Conservation (phyloP, 805 yeast genomes). For the Scheffersomyces lignosus region DNA sequence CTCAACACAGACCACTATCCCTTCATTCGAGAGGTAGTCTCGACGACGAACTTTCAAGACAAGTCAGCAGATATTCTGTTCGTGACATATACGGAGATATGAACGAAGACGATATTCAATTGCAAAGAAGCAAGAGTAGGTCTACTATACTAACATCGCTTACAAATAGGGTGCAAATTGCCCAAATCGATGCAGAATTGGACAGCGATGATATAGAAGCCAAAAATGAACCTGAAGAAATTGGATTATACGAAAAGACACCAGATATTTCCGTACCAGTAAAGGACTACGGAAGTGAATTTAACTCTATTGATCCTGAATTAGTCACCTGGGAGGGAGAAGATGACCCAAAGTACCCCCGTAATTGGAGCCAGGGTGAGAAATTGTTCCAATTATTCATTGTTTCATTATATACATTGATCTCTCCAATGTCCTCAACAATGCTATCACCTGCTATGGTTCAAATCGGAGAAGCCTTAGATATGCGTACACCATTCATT, state of each 20-base stretch:
- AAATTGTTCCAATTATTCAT: slow-evolving; percentile 24
- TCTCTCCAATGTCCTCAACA: slow-evolving; percentile 43
- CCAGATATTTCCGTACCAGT: slow-evolving; percentile 25
- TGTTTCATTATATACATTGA: slow-evolving; percentile 36
- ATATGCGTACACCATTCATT: slow-evolving; percentile 23
- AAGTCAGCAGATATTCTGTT: slow-evolving; percentile 13
- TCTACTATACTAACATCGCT: slow-evolving; percentile 21
- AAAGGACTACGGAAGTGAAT: slow-evolving; percentile 32
- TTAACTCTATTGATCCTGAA: slow-evolving; percentile 35
- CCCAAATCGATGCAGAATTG: neutral
- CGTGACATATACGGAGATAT: slow-evolving; percentile 32
- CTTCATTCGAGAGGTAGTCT: no score
- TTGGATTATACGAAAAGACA: slow-evolving; percentile 14
- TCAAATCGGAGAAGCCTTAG: slow-evolving; percentile 27
- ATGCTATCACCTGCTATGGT: slow-evolving; percentile 38
- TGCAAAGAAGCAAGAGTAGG: slow-evolving; percentile 29
- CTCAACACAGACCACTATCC: no score
- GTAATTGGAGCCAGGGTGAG: slow-evolving; percentile 29
- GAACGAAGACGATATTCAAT: slow-evolving; percentile 22
- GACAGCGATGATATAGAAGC: slow-evolving; percentile 1
- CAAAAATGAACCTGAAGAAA: slow-evolving; percentile 7
- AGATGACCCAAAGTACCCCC: slow-evolving; percentile 34
- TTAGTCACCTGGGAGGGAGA: slow-evolving; percentile 34
- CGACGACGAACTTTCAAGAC: slow-evolving; percentile 7
- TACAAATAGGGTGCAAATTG: slow-evolving; percentile 1